Evolutionary conservation across 2,329 filamentous ascomycete species (phyloP), one percentile per base, ranked within the genome.

Genomic region (Pseudofabraea citricarpa): DNA sequence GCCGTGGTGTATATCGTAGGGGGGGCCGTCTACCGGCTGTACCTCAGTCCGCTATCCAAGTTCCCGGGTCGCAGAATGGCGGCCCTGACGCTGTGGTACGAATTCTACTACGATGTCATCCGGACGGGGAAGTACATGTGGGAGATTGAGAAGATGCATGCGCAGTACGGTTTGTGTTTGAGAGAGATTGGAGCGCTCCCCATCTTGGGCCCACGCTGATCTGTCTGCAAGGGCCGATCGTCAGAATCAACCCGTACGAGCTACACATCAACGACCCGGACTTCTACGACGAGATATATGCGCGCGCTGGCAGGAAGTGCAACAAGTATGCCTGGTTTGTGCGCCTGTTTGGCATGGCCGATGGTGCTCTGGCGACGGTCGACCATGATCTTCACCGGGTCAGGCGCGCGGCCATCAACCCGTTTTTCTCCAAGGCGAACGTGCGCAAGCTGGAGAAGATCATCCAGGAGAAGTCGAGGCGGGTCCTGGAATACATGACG

Each of bases 211-310:
- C n/a, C 26, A 29, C n/a, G 10, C 26, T 29, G 26, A n/a, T 29
- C 26, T 29, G 26, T 10, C 26, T 2, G 10, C 2, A 10, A 39
- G 61, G 67, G 2, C 60, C 59, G 4, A 58, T 64, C 22, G 54
- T 63, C 5, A 47, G 58, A 1, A 56, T 62, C 36, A 61, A 58
- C 39, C 60, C 59, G 2, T 21, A 53, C 5, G 57, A 63, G 27
- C 36, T 62, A 4, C 55, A 57, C 29, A 54, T 59, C 31, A 41
- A 51, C 18, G 59, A 63, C 23, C 51, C 55, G 2, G 50, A 55
- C 5, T 58, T 57, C 45, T 55, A 57, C 36, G 50, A 57, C 23
- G 38, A 50, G 4, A 41, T 63, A 3, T 61, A 60, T 38, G 48
- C 45, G 2, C 36, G 41, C 6, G 36, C 40, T 6, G 49, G 48